Conservation (phyloP, 192 early-diverging fungal species). For the Coemansia sp. region DNA sequence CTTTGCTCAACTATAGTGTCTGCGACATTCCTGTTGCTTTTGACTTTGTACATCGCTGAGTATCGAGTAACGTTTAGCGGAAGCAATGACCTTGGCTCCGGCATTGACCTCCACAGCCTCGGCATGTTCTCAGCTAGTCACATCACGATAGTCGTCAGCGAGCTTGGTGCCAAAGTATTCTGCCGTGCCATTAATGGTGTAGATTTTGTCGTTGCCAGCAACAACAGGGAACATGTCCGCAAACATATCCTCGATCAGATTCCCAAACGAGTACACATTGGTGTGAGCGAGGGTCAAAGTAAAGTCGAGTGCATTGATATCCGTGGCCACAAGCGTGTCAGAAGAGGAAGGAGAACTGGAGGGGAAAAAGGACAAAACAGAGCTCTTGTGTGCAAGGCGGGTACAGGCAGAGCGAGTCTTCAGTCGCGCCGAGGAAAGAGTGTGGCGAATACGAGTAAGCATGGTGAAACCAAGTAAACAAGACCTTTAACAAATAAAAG, state of each 20-base stretch:
- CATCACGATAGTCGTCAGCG: not conserved
- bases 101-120: too few species aligned
- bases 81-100: not conserved
- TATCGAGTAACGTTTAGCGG: not conserved
- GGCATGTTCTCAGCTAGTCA: too few species aligned
- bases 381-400: not conserved
- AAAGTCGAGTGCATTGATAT: not conserved
- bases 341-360: not conserved
- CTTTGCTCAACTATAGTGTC: too few species aligned
- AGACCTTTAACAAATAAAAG: too few species aligned
- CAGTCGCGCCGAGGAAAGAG: not conserved
- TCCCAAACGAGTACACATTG: not conserved
- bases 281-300: not conserved
- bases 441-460: not conserved
- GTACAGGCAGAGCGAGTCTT: not conserved
- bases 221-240: not conserved
- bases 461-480: not conserved
- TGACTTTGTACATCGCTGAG: not conserved
- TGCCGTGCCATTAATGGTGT: not conserved
- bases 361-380: not conserved
- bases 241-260: not conserved
- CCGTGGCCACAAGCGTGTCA: not conserved
- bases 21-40: too few species aligned
- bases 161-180: not conserved
- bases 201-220: not conserved